Evolutionary conservation across 495 filamentous ascomycete species (phyloP).

Genomic region (Penicillium dipodomyicola): DNA sequence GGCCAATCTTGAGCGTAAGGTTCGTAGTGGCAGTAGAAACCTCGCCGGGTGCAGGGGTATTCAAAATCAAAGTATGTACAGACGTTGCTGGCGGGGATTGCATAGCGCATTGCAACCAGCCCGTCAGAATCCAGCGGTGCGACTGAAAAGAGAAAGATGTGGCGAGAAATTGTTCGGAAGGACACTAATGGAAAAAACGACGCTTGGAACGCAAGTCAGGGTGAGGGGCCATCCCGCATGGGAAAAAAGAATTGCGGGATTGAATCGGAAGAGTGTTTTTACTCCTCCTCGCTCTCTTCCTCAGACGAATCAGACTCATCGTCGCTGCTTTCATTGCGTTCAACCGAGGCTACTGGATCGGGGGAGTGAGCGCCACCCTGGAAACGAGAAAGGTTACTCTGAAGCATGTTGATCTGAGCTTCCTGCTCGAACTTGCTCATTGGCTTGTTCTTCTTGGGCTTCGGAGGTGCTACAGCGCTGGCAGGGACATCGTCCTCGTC

Average conservation of each 20-base stretch:
- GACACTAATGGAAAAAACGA: conserved; percentile 11
- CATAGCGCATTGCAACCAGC: background rate
- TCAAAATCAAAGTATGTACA: conserved; percentile 20
- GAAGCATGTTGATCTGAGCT: conserved; percentile 75
- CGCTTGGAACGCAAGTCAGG: conserved; percentile 32
- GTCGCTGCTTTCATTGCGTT: conserved; percentile 50
- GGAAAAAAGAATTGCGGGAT: conserved; percentile 1
- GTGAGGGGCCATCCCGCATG: conserved; percentile 11
- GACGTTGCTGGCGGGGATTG: conserved; percentile 4
- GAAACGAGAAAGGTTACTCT: conserved; percentile 54
- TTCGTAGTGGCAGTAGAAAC: conserved; percentile 5
- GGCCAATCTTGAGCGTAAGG: conserved; percentile 9
- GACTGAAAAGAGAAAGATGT: conserved; percentile 6
- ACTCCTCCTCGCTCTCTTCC: conserved; percentile 58
- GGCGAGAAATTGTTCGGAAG: conserved; percentile 4
- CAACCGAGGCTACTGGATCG: conserved; percentile 44
- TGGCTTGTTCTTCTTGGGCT: conserved; percentile 96
- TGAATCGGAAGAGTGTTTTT: conserved; percentile 15
- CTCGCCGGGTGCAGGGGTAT: conserved; percentile 10
- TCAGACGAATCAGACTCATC: conserved; percentile 51
- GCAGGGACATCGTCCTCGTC: conserved; percentile 44
- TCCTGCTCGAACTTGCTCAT: conserved; percentile 97
- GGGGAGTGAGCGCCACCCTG: conserved; percentile 43
- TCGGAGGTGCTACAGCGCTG: conserved; percentile 52
- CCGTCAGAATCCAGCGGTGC: background rate